These are phyloP conservation scores for Vitis hybrid DNA, from an alignment of 177 flowering plant genomes.

Conservation along the genomic window DNA sequence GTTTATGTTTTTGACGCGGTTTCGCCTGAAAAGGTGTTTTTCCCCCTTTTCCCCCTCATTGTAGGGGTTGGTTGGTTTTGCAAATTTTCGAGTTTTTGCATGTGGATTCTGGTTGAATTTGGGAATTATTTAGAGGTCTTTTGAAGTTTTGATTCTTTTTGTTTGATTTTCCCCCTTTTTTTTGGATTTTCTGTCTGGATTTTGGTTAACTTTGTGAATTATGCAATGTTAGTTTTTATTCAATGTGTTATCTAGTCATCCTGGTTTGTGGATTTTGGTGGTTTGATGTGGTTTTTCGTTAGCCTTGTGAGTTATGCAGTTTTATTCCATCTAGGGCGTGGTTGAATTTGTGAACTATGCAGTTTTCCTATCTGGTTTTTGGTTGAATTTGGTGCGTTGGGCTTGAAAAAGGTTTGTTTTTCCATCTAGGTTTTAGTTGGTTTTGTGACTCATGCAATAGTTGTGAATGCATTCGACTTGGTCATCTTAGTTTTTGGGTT, in stretches of 20 bases:
- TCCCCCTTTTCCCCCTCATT: neutral
- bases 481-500: too few species aligned
- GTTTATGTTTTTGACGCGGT: slow-evolving; percentile 61
- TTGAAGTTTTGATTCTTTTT: neutral
- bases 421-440: too few species aligned
- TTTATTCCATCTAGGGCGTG: too few species aligned
- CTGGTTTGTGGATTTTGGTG: neutral
- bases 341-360: too few species aligned
- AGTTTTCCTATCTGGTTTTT: too few species aligned
- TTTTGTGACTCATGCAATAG: too few species aligned
- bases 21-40: slow-evolving; percentile 56
- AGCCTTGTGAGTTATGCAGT: too few species aligned
- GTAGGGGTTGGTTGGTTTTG: neutral
- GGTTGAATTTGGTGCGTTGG: too few species aligned
- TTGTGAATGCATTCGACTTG: too few species aligned
- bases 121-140: neutral
- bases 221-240: too few species aligned
- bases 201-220: neutral
- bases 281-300: neutral
- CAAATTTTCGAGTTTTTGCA: neutral
- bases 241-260: neutral
- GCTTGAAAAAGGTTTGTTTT: too few species aligned
- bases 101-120: neutral
- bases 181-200: neutral
- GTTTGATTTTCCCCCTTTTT: neutral